Evolutionary conservation across 805 yeast species (phyloP), one percentile per base, ranked within the genome.

Genomic region (Starmerella potacharoeniae): DNA sequence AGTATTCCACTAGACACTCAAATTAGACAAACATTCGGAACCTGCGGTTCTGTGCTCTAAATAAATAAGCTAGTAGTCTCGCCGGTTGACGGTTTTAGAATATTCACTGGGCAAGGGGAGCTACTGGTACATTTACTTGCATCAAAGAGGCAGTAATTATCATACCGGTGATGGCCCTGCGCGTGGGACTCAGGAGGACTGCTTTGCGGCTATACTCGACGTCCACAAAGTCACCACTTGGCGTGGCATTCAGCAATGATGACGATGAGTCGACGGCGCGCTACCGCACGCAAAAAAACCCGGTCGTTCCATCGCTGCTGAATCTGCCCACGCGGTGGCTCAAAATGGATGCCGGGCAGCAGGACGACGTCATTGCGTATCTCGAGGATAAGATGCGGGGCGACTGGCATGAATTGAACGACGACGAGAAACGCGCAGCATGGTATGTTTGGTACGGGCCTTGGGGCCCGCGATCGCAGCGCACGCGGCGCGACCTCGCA

Each of bases 351-450:
- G 64, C 64, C 9, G 63, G 67, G n/a, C 64, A 67, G 51, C 72
- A 70, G 59, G 71, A 70, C 56, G 71, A 69, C 40, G 58, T 70
- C n/a, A 58, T 67, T 5, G 64, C 66, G 16, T 70, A 66, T 53
- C 60, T 70, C 10, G 72, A 69, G 48, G 71, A 68, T 54, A 53
- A 59, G 34, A 66, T 66, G 66, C 64, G 71, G 3, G 71, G 68
- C 17, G 66, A 65, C 54, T 70, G 73, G 73, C 58, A 53, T 36
- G 59, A 56, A 9, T 53, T 70, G 54, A 59, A 65, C 17, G 53
- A 45, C 10, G 68, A 64, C 33, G 73, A 70, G 56, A 63, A 63
- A 61, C 59, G 61, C 22, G 73, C 73, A 16, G 60, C 64, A 13
- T 61, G 64, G 63, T 68, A 51, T 54, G 61, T 68, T 13, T 64